Conservation (phyloP, 2,329 filamentous ascomycete genomes). For the Diplodia seriata region DNA sequence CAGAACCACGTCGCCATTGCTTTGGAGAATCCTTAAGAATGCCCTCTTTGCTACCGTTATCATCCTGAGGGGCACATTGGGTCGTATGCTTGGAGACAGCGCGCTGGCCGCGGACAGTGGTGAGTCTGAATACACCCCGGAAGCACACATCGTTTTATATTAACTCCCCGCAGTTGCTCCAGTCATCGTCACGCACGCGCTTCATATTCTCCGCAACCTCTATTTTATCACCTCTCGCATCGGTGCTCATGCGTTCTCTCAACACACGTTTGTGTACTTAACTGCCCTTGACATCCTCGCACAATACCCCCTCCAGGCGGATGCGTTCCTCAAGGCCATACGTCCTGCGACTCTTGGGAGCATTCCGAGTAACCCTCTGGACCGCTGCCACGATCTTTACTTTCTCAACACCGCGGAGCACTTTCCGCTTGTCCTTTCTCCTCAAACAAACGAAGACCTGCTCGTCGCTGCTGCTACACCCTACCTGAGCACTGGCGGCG, state of each 20-base stretch:
- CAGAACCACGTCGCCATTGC: conserved; percentile 69
- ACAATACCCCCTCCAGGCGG: conserved; percentile 70
- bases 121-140: conserved; percentile 42
- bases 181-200: conserved; percentile 70
- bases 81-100: conserved; percentile 66
- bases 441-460: conserved; percentile 72
- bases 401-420: conserved; percentile 89
- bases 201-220: conserved; percentile 77
- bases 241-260: conserved; percentile 76
- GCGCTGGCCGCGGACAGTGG: conserved; percentile 60
- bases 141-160: background rate
- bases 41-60: conserved; percentile 78
- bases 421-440: conserved; percentile 73
- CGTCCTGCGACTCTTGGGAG: conserved; percentile 61
- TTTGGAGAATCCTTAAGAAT: conserved; percentile 79
- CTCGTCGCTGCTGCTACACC: conserved; percentile 76
- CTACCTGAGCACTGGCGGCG: conserved; percentile 70
- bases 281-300: conserved; percentile 82
- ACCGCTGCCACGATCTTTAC: conserved; percentile 80
- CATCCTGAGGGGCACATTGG: conserved; percentile 75
- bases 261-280: conserved; percentile 83
- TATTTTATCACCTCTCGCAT: conserved; percentile 82
- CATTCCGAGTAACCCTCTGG: conserved; percentile 69
- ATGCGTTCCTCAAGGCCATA: conserved; percentile 71
- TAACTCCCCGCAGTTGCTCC: conserved; percentile 60